A percentile compares a stretch with the other conserved stretches of the same genome.
These are phyloP conservation scores for Dactylellina leptospora DNA, from an alignment of 2,329 filamentous ascomycete species.

Conservation along the genomic window DNA sequence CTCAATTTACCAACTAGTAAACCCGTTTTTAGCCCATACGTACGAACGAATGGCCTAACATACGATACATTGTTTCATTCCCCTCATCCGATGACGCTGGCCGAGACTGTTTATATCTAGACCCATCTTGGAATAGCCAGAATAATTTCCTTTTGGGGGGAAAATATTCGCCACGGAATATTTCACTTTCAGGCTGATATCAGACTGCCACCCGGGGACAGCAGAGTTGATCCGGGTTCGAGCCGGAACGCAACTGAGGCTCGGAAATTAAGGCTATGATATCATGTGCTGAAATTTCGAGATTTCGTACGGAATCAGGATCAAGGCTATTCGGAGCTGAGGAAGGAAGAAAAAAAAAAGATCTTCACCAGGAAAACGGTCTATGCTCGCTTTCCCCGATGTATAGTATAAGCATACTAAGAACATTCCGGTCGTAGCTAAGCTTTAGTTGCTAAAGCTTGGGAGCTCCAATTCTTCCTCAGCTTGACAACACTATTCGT, in stretches of 20 bases:
- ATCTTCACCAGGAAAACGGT: neutral
- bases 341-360: neutral
- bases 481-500: constrained; percentile 7
- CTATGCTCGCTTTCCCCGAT: neutral
- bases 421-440: constrained; percentile 1
- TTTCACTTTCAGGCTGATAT: constrained; percentile 52
- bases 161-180: constrained; percentile 32
- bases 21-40: no score
- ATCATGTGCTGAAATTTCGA: constrained; percentile 9
- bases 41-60: no score
- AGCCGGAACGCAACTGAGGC: constrained; percentile 1
- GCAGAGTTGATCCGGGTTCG: constrained; percentile 30
- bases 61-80: constrained; percentile 21
- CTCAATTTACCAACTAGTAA: no score
- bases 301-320: neutral
- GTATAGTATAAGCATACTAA: neutral
- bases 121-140: constrained; percentile 18
- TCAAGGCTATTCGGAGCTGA: constrained; percentile 6
- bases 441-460: constrained; percentile 27
- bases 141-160: constrained; percentile 3
- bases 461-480: constrained; percentile 27
- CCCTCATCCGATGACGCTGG: constrained; percentile 33
- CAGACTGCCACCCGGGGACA: neutral
- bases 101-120: constrained; percentile 13
- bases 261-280: constrained; percentile 15